Conservation (phyloP, 495 filamentous ascomycete genomes). For the Aspergillus indologenus region DNA sequence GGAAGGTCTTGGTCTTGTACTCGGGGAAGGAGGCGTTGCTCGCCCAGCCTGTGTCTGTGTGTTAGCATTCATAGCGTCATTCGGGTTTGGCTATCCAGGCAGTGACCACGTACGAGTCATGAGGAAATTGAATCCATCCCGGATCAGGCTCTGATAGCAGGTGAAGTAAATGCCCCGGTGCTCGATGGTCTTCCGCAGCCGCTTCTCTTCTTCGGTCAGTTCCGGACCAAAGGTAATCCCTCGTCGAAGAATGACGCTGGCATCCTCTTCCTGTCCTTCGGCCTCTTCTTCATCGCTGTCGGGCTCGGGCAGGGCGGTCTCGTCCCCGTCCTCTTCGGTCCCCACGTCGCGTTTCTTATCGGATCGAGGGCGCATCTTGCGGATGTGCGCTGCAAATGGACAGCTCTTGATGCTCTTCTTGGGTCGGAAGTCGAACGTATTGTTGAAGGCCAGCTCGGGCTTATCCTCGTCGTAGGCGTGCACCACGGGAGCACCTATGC, state of each 20-base stretch:
- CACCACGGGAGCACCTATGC: constrained; percentile 11
- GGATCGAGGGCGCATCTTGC: constrained; percentile 33
- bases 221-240: constrained; percentile 30
- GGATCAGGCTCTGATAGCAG: constrained; percentile 41
- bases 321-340: neutral
- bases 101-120: constrained; percentile 25
- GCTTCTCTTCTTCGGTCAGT: constrained; percentile 11
- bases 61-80: neutral
- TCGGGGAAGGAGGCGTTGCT: neutral
- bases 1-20: constrained; percentile 8
- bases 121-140: constrained; percentile 36
- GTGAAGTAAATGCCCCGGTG: constrained; percentile 41
- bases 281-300: neutral
- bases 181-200: constrained; percentile 9
- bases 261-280: constrained; percentile 3
- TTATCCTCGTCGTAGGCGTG: constrained; percentile 2
- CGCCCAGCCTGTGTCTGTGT: constrained; percentile 9
- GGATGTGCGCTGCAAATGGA: constrained; percentile 36
- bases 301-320: neutral
- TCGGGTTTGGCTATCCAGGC: neutral
- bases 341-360: constrained; percentile 14
- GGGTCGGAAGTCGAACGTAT: constrained; percentile 31
- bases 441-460: constrained; percentile 12
- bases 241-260: constrained; percentile 28
- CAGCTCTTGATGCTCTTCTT: constrained; percentile 18